Conservation (phyloP, 208 protist species). For the Herpetomonas samuelpessoai region DNA sequence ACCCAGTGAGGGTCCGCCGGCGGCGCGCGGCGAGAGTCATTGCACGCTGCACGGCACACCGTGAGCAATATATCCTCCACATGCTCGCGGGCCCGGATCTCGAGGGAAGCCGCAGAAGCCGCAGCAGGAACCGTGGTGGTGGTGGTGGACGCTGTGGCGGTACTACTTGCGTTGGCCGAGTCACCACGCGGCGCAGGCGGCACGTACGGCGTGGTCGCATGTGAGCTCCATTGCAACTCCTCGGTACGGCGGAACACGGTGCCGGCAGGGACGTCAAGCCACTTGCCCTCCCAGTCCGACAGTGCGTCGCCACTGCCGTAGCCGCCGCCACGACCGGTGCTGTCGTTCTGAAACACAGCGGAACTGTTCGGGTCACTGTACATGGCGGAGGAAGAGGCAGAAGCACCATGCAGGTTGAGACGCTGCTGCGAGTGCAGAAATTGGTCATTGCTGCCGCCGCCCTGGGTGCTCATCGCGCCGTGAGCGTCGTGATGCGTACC, state of each 20-base stretch:
- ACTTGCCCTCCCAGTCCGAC: conserved; percentile 9
- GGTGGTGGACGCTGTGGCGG: not conserved
- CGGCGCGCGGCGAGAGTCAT: conserved; percentile 26
- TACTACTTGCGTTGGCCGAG: not conserved
- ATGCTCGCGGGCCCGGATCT: conserved; percentile 23
- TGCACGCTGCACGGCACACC: conserved; percentile 48
- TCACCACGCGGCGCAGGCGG: too few species aligned
- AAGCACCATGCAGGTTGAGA: too few species aligned
- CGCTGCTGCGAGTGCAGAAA: not conserved
- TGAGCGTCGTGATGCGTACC: not conserved
- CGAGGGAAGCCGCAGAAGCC: conserved; percentile 3
- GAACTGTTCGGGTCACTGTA: not conserved
- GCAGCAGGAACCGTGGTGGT: not conserved
- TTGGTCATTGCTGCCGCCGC: not conserved
- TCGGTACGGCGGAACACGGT: conserved; percentile 30
- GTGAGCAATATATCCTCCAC: conserved; percentile 55
- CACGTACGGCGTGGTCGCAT: not conserved
- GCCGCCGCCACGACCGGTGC: not conserved
- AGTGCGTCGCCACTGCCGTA: not conserved
- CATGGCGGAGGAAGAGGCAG: not conserved
- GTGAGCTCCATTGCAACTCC: not conserved
- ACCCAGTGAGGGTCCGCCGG: conserved; percentile 53
- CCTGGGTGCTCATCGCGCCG: not conserved
- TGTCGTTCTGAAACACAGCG: not conserved
- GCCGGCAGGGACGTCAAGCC: conserved; percentile 21